A percentile compares a stretch with the other conserved stretches of the same genome.
phyloP scores from a whole-genome alignment of 1,284 basidiomycete genomes.

The Filobasidium uniguttulatum region DNA sequence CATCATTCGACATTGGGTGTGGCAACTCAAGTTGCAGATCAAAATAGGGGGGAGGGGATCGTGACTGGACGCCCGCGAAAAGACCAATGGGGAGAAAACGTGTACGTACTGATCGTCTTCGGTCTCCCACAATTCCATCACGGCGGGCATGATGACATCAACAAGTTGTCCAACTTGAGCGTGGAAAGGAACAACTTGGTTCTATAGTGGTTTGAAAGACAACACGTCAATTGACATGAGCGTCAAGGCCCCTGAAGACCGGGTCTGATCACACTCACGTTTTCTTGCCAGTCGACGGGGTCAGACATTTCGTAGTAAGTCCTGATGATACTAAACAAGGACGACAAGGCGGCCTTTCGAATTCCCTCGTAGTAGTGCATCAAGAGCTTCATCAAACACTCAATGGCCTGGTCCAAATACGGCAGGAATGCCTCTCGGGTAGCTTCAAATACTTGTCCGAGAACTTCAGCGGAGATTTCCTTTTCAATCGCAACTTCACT shows the following conservation, averaged over 20 bases:
- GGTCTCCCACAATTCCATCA: slow-evolving; percentile 80
- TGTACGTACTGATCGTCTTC: slow-evolving; percentile 92
- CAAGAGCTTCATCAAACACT: slow-evolving; percentile 63
- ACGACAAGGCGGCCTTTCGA: slow-evolving; percentile 81
- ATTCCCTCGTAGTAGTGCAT: slow-evolving; percentile 97
- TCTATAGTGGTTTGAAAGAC: background rate
- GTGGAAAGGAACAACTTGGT: slow-evolving; percentile 48
- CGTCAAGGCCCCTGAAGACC: background rate
- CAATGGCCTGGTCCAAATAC: slow-evolving; percentile 50
- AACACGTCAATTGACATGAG: too few relatives aligned
- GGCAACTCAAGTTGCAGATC: slow-evolving; percentile 8
- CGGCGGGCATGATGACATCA: slow-evolving; percentile 55
- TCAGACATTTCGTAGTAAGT: slow-evolving; percentile 84
- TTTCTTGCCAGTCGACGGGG: slow-evolving; percentile 71
- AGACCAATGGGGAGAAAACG: slow-evolving; percentile 5
- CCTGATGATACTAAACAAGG: slow-evolving; percentile 77
- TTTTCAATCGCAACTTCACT: slow-evolving; percentile 97
- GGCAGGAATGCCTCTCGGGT: slow-evolving; percentile 80
- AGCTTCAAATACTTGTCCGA: slow-evolving; percentile 77
- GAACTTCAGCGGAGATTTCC: slow-evolving; percentile 94
- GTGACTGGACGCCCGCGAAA: background rate
- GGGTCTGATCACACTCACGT: slow-evolving; percentile 22
- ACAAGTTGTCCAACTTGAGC: slow-evolving; percentile 70
- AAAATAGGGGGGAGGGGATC: background rate
- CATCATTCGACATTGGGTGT: slow-evolving; percentile 41